Base-by-base conservation (phyloP, 1,139 yeast genomes). In the Torulaspora globosa region DNA sequence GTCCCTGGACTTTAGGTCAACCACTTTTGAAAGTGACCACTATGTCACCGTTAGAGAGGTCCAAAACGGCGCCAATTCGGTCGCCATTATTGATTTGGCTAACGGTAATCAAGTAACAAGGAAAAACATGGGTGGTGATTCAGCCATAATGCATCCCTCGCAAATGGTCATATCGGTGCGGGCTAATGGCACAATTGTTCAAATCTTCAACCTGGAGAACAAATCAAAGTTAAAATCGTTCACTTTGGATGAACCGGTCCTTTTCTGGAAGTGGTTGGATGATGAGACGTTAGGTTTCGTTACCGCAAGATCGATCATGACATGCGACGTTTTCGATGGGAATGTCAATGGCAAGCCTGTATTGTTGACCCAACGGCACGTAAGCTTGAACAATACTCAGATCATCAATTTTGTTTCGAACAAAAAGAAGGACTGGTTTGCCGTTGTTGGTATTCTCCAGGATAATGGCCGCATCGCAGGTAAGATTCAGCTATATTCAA, bases 391-490 rank as follows among this genome's bases (percentile, higher is more conserved):
- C 62, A 85, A 82, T 59, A 79, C 90, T 54, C 98, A 94, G 71
- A 84, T 94, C 62, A 92, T 94, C 69, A 90, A 86, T 70, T 84
- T 92, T 64, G 86, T 84, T 43, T 83, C 92, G 55, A 95, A 89
- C 63, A 78, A 80, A 26, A 82, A 78, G 54, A 78, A 82, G 54
- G 85, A 85, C 62, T 94, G 99, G 99, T 84, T 89, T 66, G 96
- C 97, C 28, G 78, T 90, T 48, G 88, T 87, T 52, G 98, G 98
- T 59, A 90, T 94, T 65, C 84, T 95, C 37, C 97, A 89, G 70
- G 96, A 88, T 65, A 85, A 86, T 58, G 96, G 96, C 53, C 81
- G 95, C 61, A 87, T 94, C 59, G 97, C 90, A 29, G 99, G 99
- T 63, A 95, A 88, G 69, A 85, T 92, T 65, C 99, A 94, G 72